Percentiles rank a stretch among this genome's conserved stretches.
These are phyloP conservation scores for Metschnikowia koreensis DNA, from an alignment of 805 yeast species.

Conservation along the genomic window DNA sequence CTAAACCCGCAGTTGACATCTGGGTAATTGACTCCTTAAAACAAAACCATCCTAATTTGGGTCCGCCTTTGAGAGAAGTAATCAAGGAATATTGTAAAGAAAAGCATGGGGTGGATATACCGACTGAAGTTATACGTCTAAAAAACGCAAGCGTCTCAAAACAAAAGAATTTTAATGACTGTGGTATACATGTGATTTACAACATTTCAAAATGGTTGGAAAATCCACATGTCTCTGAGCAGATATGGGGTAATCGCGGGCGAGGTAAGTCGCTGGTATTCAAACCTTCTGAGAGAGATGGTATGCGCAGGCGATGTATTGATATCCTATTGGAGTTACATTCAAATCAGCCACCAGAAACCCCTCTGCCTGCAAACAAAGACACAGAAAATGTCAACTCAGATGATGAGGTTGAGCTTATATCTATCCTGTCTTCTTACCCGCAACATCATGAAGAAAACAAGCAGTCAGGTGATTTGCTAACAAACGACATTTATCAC, in stretches of 20 bases:
- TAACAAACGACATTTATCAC: no score
- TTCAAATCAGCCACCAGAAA: constrained; percentile 12
- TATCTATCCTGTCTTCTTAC: constrained; percentile 14
- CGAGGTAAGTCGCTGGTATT: constrained; percentile 9
- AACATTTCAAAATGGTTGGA: constrained; percentile 60
- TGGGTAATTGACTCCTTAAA: constrained; percentile 76
- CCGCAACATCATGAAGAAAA: background rate
- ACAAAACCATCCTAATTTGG: constrained; percentile 52
- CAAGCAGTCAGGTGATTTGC: background rate
- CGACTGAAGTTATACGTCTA: constrained; percentile 46
- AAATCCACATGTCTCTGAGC: constrained; percentile 47
- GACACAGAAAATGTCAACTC: constrained; percentile 12
- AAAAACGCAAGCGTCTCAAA: constrained; percentile 63
- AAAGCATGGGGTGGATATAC: constrained; percentile 49
- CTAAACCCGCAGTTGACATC: constrained; percentile 34
- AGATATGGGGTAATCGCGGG: constrained; percentile 42
- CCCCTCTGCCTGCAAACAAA: background rate
- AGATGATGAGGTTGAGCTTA: constrained; percentile 25
- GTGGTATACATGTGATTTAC: constrained; percentile 89
- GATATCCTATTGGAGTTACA: constrained; percentile 16
- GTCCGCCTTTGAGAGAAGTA: constrained; percentile 54
- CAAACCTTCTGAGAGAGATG: constrained; percentile 13
- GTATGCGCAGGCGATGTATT: constrained; percentile 14
- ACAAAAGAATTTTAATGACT: constrained; percentile 87
- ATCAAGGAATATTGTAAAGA: constrained; percentile 69